Evolutionary conservation across 768 basidiomycete species (phyloP), one percentile per base, ranked within the genome.

Genomic region (Leccinum broughii): DNA sequence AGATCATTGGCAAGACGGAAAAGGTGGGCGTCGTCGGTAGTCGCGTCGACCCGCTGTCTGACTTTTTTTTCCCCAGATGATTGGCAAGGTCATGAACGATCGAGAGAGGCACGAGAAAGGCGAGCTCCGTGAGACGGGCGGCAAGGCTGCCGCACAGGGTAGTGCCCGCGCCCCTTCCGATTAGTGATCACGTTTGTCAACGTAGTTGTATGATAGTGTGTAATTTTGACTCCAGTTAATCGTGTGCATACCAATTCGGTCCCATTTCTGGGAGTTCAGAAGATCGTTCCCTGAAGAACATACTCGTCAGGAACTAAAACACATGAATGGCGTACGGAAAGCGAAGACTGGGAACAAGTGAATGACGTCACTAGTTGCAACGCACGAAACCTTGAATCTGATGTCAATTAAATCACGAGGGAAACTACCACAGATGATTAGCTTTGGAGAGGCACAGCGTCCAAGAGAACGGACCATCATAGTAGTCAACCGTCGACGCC

Each of bases 1-100:
- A 83, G 70, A 59, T 85, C 22, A 63, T 85, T 34, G 86, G 86
- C 4, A 87, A 87, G 74, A 76, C 81, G 0, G 77, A 87, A 65
- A 80, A 87, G 79, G 86, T 84, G n/a, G 4, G 67, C 59, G 5
- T 26, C 35, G 11, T 32, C 3, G 3, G 1, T 0, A 20, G 17
- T 15, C 3, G 2, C 15, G 9, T 1, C 0, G 22, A 17, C 39
- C 51, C 51, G 7, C 6, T 41, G 17, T 10, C 46, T 73, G 15
- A 70, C 7, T 1, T 32, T 10, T 34, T 6, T 13, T 6, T 13
- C 22, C 26, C 22, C 51, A 85, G 85, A 70, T 85, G 49, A 64
- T 80, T 35, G 85, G 85, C 7, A 86, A 86, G 69, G 55, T 75
- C 39, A 72, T 73, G 14, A 49, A 49, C 22, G 84, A 86, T 10